phyloP scores from a whole-genome alignment of 331 rosid species.

The Spiraea crenata region DNA sequence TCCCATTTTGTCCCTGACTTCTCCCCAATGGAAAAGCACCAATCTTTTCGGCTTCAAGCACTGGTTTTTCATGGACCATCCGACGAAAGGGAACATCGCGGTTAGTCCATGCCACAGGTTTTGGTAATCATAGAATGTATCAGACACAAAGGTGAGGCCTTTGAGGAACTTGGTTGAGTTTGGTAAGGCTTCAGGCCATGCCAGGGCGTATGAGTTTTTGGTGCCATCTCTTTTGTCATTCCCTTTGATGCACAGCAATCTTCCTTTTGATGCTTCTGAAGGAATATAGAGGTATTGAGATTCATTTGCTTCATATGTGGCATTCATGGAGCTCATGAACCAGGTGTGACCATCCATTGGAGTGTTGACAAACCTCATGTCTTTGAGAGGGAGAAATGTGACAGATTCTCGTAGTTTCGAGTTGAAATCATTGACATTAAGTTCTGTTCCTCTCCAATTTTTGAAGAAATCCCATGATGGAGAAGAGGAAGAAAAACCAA shows the following conservation, averaged over 20 bases:
- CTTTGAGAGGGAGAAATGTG: slow-evolving; percentile 39
- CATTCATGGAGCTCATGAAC: slow-evolving; percentile 37
- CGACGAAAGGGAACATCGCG: slow-evolving; percentile 32
- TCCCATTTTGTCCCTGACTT: slow-evolving; percentile 30
- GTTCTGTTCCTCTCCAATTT: background rate
- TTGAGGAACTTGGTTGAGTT: slow-evolving; percentile 15
- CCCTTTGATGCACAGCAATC: slow-evolving; percentile 29
- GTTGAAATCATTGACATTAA: background rate
- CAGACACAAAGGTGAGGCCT: slow-evolving; percentile 27
- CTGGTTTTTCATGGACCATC: slow-evolving; percentile 26
- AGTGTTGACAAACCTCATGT: slow-evolving; percentile 26
- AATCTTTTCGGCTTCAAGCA: slow-evolving; percentile 30
- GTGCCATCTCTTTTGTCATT: slow-evolving; percentile 24
- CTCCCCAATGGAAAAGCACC: slow-evolving; percentile 35
- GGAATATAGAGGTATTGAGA: slow-evolving; percentile 28
- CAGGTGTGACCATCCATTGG: slow-evolving; percentile 35
- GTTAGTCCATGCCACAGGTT: slow-evolving; percentile 32
- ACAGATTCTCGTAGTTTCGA: slow-evolving; percentile 29
- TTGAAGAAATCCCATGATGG: slow-evolving; percentile 10
- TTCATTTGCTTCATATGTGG: slow-evolving; percentile 21
- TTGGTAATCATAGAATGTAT: slow-evolving; percentile 31
- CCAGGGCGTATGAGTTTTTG: slow-evolving; percentile 30
- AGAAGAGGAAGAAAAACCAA: background rate
- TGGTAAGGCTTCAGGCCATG: slow-evolving; percentile 34
- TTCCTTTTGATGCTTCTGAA: slow-evolving; percentile 22